Evolutionary conservation across 129 eudicot species (phyloP).

Genomic region (Scalesia atractyloides): DNA sequence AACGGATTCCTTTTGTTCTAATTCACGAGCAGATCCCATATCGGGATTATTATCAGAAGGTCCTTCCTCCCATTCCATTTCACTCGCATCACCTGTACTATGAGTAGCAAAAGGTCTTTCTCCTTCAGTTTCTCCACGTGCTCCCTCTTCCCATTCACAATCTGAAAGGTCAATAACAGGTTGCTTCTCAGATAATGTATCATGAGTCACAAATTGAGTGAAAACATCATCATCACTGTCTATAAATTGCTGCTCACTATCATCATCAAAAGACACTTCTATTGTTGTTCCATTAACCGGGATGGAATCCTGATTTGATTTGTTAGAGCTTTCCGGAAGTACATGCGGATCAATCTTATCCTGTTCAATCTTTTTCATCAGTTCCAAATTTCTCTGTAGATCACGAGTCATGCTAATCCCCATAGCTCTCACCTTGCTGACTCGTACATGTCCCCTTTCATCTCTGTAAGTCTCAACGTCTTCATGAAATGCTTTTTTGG

Average conservation of each 20-base stretch:
- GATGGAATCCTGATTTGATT: constrained; percentile 34
- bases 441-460: constrained; percentile 78
- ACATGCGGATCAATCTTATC: constrained; percentile 29
- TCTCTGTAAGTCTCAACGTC: constrained; percentile 80
- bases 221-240: constrained; percentile 76
- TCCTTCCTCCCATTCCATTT: constrained; percentile 71
- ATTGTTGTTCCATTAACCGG: constrained; percentile 41
- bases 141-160: constrained; percentile 82
- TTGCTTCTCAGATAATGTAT: constrained; percentile 33
- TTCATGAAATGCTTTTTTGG: constrained; percentile 46
- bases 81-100: constrained; percentile 43
- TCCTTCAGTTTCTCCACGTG: constrained; percentile 25
- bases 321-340: constrained; percentile 10
- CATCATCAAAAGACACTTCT: constrained; percentile 70
- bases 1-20: constrained; percentile 36
- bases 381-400: constrained; percentile 82
- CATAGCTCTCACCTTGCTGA: constrained; percentile 82
- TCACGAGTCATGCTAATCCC: constrained; percentile 97
- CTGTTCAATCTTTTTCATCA: constrained; percentile 76
- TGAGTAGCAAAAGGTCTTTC: constrained; percentile 21
- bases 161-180: constrained; percentile 50
- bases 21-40: constrained; percentile 34
- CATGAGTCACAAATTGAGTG: constrained; percentile 56
- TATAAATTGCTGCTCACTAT: constrained; percentile 31
- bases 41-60: constrained; percentile 44